phyloP scores from a whole-genome alignment of 192 early-diverging fungal genomes.

The Paraglomus brasilianum region DNA sequence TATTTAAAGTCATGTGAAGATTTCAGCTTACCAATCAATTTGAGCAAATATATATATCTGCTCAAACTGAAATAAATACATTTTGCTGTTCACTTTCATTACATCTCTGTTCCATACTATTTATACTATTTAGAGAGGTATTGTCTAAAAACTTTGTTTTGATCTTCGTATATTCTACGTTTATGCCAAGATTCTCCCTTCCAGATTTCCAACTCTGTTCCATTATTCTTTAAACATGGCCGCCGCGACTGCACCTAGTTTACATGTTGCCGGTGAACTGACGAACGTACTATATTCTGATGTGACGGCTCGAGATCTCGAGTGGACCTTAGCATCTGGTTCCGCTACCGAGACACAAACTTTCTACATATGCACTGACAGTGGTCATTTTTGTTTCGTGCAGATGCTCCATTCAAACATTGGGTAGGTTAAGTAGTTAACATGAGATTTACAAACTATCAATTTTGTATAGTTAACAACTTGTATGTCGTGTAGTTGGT shows the following conservation, averaged over 20 bases:
- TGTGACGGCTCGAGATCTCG: constrained; percentile 60
- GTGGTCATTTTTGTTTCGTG: constrained; percentile 78
- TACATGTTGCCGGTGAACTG: constrained; percentile 22
- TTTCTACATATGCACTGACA: constrained; percentile 73
- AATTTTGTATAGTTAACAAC: constrained; percentile 1
- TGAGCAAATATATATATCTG: too few relatives aligned
- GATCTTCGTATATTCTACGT: too few relatives aligned
- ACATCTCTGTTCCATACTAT: too few relatives aligned
- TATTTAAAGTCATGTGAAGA: too few relatives aligned
- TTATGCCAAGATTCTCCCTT: too few relatives aligned
- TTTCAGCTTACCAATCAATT: too few relatives aligned
- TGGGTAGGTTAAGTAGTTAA: constrained; percentile 44
- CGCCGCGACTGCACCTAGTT: neutral
- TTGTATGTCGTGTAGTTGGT: constrained; percentile 42
- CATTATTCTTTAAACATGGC: too few relatives aligned
- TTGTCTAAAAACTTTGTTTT: too few relatives aligned
- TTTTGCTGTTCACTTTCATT: too few relatives aligned
- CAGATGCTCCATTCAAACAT: constrained; percentile 92
- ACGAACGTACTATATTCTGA: constrained; percentile 45
- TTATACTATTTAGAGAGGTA: too few relatives aligned
- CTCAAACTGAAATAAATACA: too few relatives aligned
- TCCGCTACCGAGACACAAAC: constrained; percentile 88
- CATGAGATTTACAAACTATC: constrained; percentile 22
- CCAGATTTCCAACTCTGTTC: too few relatives aligned
- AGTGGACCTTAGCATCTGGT: constrained; percentile 66